Percentiles rank a stretch among this genome's conserved stretches.
Conservation (phyloP, 139 green algal genomes). For the Coelastrella sp. region DNA sequence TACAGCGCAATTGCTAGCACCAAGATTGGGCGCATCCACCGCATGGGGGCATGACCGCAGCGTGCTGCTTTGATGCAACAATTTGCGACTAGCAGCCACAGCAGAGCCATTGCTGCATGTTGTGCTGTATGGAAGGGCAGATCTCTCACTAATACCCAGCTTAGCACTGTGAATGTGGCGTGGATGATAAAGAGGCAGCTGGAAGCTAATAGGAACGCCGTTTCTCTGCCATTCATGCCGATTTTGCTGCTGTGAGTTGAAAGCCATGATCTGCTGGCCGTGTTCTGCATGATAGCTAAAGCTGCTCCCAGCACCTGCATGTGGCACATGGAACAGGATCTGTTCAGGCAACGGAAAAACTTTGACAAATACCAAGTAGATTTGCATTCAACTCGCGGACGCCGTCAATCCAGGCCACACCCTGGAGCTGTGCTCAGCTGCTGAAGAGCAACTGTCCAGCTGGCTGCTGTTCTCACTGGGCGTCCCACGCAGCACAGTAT, state of each 20-base stretch:
- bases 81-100: slow-evolving; percentile 34
- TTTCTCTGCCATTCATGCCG: slow-evolving; percentile 38
- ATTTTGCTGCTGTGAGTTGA: slow-evolving; percentile 16
- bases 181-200: slow-evolving; percentile 9
- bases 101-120: slow-evolving; percentile 8
- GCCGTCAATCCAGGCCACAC: too few relatives aligned
- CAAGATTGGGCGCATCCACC: slow-evolving; percentile 39
- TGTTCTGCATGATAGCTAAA: slow-evolving; percentile 35
- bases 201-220: background rate
- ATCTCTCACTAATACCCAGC: background rate
- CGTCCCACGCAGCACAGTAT: too few relatives aligned
- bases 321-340: too few relatives aligned
- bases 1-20: slow-evolving; percentile 6
- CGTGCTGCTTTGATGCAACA: slow-evolving; percentile 4
- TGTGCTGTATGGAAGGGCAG: slow-evolving; percentile 45
- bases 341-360: too few relatives aligned
- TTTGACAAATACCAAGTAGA: too few relatives aligned
- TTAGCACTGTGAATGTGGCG: background rate
- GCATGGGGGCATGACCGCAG: slow-evolving; percentile 10
- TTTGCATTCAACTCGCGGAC: too few relatives aligned
- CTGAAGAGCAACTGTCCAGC: too few relatives aligned
- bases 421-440: too few relatives aligned
- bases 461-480: too few relatives aligned
- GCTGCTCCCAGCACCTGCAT: slow-evolving; percentile 9
- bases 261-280: slow-evolving; percentile 14